These are phyloP conservation scores for Arabidopsis lyrata DNA, from an alignment of 441 rosid genomes.

Conservation along the genomic window DNA sequence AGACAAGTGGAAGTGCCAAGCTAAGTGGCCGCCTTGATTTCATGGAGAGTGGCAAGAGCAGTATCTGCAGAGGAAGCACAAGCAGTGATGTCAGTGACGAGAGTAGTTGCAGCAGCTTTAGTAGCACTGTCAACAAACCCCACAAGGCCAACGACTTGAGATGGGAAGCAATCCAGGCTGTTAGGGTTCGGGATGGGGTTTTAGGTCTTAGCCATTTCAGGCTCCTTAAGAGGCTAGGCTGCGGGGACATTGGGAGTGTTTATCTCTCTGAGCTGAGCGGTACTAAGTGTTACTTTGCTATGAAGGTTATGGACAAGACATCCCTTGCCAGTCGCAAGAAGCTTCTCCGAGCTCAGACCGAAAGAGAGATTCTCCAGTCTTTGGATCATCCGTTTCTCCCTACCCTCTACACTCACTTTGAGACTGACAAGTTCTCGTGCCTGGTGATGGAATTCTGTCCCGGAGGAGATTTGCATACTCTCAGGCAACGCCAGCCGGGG, in stretches of 20 bases:
- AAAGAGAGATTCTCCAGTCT: slow-evolving; percentile 89
- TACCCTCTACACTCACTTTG: slow-evolving; percentile 83
- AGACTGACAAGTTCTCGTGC: slow-evolving; percentile 95
- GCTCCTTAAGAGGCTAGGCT: slow-evolving; percentile 87
- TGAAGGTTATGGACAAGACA: slow-evolving; percentile 97
- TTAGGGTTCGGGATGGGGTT: slow-evolving; percentile 70
- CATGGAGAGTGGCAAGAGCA: slow-evolving; percentile 87
- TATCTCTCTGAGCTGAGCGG: slow-evolving; percentile 92
- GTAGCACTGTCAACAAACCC: slow-evolving; percentile 83
- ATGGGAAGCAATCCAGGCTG: slow-evolving; percentile 96
- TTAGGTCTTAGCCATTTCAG: slow-evolving; percentile 87
- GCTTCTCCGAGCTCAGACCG: slow-evolving; percentile 93
- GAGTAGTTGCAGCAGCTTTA: slow-evolving; percentile 94
- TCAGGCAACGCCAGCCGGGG: slow-evolving; percentile 91
- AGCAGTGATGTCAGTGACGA: slow-evolving; percentile 94
- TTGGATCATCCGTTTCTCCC: slow-evolving; percentile 95
- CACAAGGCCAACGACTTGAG: slow-evolving; percentile 91
- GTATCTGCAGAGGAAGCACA: slow-evolving; percentile 93
- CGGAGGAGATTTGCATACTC: slow-evolving; percentile 94
- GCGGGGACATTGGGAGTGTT: slow-evolving; percentile 95
- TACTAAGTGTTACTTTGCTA: slow-evolving; percentile 87
- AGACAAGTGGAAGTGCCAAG: slow-evolving; percentile 83
- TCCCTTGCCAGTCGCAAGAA: slow-evolving; percentile 88
- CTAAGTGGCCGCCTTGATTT: slow-evolving; percentile 77
- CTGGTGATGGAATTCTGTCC: slow-evolving; percentile 95